A percentile compares a stretch with the other conserved stretches of the same genome.
Evolutionary conservation across 352 stramenopile genomes (phyloP).

Genomic region (Globisporangium megalacanthum): DNA sequence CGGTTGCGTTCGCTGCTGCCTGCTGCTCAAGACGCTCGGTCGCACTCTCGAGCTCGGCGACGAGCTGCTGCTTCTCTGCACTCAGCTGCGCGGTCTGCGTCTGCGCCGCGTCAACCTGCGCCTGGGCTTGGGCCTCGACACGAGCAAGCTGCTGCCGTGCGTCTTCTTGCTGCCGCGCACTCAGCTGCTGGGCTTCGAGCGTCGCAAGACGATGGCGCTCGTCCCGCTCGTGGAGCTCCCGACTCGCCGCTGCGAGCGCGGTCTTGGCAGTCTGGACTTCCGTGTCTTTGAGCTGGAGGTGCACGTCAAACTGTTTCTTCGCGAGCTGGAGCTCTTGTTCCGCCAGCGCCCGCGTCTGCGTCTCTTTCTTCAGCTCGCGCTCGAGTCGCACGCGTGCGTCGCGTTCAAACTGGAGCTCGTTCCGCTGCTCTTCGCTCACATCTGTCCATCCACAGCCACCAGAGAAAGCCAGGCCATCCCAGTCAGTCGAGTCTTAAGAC

Average conservation of each 20-base stretch:
- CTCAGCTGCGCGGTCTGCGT: conserved; percentile 22
- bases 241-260: too few species aligned
- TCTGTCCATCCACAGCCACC: conserved; percentile 6
- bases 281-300: conserved; percentile 53
- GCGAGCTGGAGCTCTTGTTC: conserved; percentile 65
- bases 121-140: too few species aligned
- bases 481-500: too few species aligned
- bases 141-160: too few species aligned
- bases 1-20: too few species aligned
- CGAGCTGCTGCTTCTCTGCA: conserved; percentile 13
- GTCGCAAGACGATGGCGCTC: conserved; percentile 32
- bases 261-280: conserved; percentile 40
- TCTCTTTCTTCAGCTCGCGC: conserved; percentile 57
- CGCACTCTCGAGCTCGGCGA: too few species aligned
- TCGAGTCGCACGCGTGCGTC: conserved; percentile 49
- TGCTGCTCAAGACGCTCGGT: too few species aligned
- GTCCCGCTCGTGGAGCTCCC: conserved; percentile 35
- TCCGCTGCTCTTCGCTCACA: conserved; percentile 49
- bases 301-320: conserved; percentile 70
- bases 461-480: too few species aligned
- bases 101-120: conserved; percentile 10
- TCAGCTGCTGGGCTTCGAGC: conserved; percentile 24
- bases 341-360: conserved; percentile 41
- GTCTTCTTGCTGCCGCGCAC: too few species aligned
- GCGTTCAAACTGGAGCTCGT: conserved; percentile 59